phyloP scores from a whole-genome alignment of 495 filamentous ascomycete genomes.

The Penicillium antarcticum region DNA sequence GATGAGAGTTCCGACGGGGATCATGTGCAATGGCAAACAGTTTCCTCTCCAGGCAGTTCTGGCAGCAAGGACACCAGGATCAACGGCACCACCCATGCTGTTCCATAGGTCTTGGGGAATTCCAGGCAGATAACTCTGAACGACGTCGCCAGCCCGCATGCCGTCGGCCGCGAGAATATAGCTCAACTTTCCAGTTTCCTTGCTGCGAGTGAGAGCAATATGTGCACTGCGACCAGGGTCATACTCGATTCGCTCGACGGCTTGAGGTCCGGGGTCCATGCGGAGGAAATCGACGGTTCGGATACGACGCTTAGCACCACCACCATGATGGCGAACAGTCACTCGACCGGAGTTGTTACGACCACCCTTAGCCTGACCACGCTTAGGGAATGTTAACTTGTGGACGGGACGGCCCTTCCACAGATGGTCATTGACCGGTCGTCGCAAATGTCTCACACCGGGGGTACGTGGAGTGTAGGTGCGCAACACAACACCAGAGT shows the following conservation, averaged over 20 bases:
- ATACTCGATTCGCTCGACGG: constrained; percentile 91
- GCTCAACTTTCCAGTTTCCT: constrained; percentile 55
- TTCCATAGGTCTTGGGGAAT: constrained; percentile 80
- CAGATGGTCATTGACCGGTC: constrained; percentile 92
- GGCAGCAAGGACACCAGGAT: constrained; percentile 91
- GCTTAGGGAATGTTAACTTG: constrained; percentile 82
- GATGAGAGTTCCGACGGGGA: constrained; percentile 85
- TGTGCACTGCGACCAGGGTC: constrained; percentile 92
- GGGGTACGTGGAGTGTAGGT: constrained; percentile 95
- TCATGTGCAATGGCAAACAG: constrained; percentile 90
- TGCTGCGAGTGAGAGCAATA: constrained; percentile 74
- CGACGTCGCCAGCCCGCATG: constrained; percentile 83
- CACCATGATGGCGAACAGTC: constrained; percentile 86
- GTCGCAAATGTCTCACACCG: constrained; percentile 83
- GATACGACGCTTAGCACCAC: constrained; percentile 87
- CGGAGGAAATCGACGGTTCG: constrained; percentile 85
- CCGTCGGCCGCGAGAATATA: constrained; percentile 94
- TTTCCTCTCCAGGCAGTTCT: constrained; percentile 94
- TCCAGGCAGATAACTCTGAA: constrained; percentile 85
- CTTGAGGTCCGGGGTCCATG: constrained; percentile 69
- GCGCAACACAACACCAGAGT: constrained; percentile 49
- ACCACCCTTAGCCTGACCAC: constrained; percentile 87
- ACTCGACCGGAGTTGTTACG: constrained; percentile 82
- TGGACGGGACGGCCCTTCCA: constrained; percentile 87
- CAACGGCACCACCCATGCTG: constrained; percentile 85